These are phyloP conservation scores for Colletotrichum camelliae DNA, from an alignment of 2,329 filamentous ascomycete species.

Conservation along the genomic window DNA sequence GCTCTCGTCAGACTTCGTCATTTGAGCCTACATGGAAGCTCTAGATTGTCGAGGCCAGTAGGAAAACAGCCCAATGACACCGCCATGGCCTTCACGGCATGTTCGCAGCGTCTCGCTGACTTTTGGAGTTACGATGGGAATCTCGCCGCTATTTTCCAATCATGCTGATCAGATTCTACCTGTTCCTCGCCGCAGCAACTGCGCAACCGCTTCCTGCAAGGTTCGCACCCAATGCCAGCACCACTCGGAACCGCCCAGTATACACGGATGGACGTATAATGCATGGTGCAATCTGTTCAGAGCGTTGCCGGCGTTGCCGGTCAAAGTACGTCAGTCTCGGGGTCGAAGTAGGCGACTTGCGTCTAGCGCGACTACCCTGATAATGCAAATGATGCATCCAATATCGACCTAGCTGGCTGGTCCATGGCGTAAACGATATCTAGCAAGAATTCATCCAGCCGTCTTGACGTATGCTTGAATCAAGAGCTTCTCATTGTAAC, in stretches of 20 bases:
- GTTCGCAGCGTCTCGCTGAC: not conserved
- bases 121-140: not conserved
- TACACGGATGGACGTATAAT: not conserved
- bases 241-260: not conserved
- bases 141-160: not conserved
- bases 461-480: too few species aligned
- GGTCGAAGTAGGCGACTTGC: too few species aligned
- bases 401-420: too few species aligned
- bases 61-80: too few species aligned
- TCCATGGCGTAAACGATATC: too few species aligned
- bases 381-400: too few species aligned
- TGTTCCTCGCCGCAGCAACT: not conserved
- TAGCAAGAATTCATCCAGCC: too few species aligned
- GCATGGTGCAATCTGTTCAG: not conserved
- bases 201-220: not conserved
- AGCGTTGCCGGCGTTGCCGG: not conserved
- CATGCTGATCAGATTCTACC: not conserved
- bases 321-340: not conserved
- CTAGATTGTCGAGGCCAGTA: not conserved
- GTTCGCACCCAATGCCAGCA: not conserved
- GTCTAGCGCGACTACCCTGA: too few species aligned
- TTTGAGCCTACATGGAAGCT: not conserved
- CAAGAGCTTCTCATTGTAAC: too few species aligned
- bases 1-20: not conserved
- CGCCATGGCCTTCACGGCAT: not conserved